Base-by-base conservation (phyloP, 2,329 filamentous ascomycete genomes). In the Trichoderma cornu-damae region DNA sequence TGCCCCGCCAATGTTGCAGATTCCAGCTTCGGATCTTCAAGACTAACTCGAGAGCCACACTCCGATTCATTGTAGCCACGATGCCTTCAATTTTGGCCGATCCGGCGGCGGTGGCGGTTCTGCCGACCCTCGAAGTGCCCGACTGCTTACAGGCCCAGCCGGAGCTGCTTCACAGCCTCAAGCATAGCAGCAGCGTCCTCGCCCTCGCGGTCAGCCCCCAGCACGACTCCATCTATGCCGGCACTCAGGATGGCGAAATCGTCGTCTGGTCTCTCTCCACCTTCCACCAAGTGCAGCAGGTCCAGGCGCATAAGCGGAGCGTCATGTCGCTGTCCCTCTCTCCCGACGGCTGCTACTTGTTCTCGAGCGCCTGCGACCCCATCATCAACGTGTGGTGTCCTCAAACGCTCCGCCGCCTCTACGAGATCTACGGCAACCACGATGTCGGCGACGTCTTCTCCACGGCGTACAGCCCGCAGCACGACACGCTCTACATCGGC, bases 391-490 rank as follows among this genome's bases (percentile, higher is more conserved):
- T 96, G 40, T 99, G 94, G 94, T 87, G 85, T 65, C 89, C 92
- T 2, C 79, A 77, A 42, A 87, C 84, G 5, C 85, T 96, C 70
- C 82, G 81, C 57, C 85, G 88, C 26, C 79, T 94, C 1, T 94
- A 92, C 75, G 90, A 94, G 61, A 89, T 97, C 61, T 96, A 96
- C 76, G 95, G 91, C 61, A 87, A 87, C 48, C 93, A 96, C 72
- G 94, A 97, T 65, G 89, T 96, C 38, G 94, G 94, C 59, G 94
- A 99, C 74, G 85, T 99, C 59, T 97, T 97, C 70, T 96, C 90
- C 64, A 86, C 96, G n/a, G 88, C 87, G 1, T 96, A 96, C 71
- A 96, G 91, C 3, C 76, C 84, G 6, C 81, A 85, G 63, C 79
- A 90, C 65, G 83, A 93, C 63, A 96, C 88, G 0, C 81, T 96